Percentiles rank a stretch among this genome's conserved stretches.
These are phyloP conservation scores for Fusarium sp. DNA, from an alignment of 2,329 filamentous ascomycete genomes.

Conservation along the genomic window DNA sequence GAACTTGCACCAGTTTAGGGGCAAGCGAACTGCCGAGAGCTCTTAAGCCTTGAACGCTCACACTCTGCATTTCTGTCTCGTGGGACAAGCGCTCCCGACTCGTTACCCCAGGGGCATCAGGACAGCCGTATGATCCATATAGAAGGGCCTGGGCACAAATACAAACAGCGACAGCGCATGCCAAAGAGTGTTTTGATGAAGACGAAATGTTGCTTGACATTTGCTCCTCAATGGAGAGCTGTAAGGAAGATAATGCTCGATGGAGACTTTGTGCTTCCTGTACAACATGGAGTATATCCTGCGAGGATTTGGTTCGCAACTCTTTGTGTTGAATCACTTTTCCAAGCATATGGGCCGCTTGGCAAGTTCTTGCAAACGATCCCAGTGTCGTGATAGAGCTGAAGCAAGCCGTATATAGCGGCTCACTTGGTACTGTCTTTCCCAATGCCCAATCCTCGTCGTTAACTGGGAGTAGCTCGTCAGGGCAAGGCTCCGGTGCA, in stretches of 20 bases:
- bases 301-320: slow-evolving; percentile 3
- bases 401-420: slow-evolving; percentile 13
- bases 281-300: slow-evolving; percentile 5
- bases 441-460: slow-evolving; percentile 13
- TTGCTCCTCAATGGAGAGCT: slow-evolving; percentile 4
- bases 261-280: slow-evolving; percentile 14
- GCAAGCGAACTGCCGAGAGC: background rate
- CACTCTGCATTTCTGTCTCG: slow-evolving; percentile 13
- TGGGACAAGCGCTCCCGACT: slow-evolving; percentile 10
- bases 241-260: slow-evolving; percentile 1
- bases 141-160: slow-evolving; percentile 12
- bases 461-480: slow-evolving; percentile 11
- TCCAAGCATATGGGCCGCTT: slow-evolving; percentile 16
- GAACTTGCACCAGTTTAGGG: background rate
- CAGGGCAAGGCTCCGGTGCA: slow-evolving; percentile 7
- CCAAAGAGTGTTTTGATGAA: background rate
- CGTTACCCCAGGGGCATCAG: slow-evolving; percentile 6
- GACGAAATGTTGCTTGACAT: background rate
- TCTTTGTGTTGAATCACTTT: slow-evolving; percentile 9
- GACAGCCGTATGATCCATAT: slow-evolving; percentile 11
- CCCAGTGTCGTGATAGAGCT: slow-evolving; percentile 8
- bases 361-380: slow-evolving; percentile 13
- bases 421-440: slow-evolving; percentile 11
- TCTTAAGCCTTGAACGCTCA: slow-evolving; percentile 6
- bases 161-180: slow-evolving; percentile 6